Conservation (phyloP, 495 filamentous ascomycete species). For the Aspergillus ellipticus region DNA sequence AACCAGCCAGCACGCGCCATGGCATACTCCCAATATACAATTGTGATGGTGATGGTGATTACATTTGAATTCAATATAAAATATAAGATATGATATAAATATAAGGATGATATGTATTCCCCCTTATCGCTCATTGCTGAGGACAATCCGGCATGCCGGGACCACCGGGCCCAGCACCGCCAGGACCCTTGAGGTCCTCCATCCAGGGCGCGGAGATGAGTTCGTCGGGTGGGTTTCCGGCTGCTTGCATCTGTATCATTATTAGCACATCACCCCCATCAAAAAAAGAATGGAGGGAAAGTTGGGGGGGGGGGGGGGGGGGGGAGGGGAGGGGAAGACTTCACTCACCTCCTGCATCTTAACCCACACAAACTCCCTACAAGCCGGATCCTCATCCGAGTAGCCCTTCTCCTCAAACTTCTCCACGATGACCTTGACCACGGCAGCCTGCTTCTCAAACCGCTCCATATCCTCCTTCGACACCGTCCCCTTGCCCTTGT, state of each 20-base stretch:
- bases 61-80: too few species aligned
- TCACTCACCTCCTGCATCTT: slow-evolving; percentile 88
- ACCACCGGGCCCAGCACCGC: slow-evolving; percentile 19
- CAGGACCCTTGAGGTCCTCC: slow-evolving; percentile 31
- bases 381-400: slow-evolving; percentile 71
- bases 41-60: too few species aligned
- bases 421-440: slow-evolving; percentile 83
- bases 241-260: slow-evolving; percentile 77
- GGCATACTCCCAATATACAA: too few species aligned
- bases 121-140: slow-evolving; percentile 26
- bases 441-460: slow-evolving; percentile 74
- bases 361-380: slow-evolving; percentile 91
- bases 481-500: slow-evolving; percentile 57
- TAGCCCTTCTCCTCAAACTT: slow-evolving; percentile 81
- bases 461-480: slow-evolving; percentile 66
- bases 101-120: too few species aligned
- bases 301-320: not conserved
- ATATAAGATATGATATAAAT: too few species aligned
- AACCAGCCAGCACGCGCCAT: too few species aligned
- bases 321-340: not conserved
- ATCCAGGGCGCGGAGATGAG: slow-evolving; percentile 71
- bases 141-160: slow-evolving; percentile 37
- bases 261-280: too few species aligned
- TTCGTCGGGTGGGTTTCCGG: slow-evolving; percentile 84
- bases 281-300: slow-evolving; percentile 4